phyloP scores from a whole-genome alignment of 2,329 filamentous ascomycete genomes.

The Xylariaceae sp. region DNA sequence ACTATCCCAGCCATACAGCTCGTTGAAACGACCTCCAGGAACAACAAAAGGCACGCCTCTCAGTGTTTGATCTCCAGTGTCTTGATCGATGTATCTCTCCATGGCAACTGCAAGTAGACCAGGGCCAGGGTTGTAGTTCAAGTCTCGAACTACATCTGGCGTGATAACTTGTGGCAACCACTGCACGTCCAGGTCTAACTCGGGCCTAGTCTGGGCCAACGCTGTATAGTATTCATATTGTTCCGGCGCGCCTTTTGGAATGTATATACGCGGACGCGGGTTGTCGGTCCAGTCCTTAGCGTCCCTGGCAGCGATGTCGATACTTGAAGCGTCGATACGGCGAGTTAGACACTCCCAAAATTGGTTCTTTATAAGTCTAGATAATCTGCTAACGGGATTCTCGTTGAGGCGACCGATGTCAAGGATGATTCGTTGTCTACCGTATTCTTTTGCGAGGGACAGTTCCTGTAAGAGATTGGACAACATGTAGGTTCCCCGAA shows the following conservation, averaged over 20 bases:
- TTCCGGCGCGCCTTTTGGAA: conserved; percentile 79
- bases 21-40: conserved; percentile 94
- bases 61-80: conserved; percentile 67
- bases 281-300: conserved; percentile 95
- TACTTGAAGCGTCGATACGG: conserved; percentile 82
- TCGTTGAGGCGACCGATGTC: conserved; percentile 91
- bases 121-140: conserved; percentile 87
- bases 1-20: conserved; percentile 97
- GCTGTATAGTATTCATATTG: conserved; percentile 87
- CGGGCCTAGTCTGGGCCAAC: conserved; percentile 74
- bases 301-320: conserved; percentile 82
- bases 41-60: conserved; percentile 92
- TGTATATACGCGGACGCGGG: conserved; percentile 85
- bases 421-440: conserved; percentile 83
- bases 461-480: conserved; percentile 96
- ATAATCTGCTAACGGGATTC: conserved; percentile 86
- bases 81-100: conserved; percentile 68
- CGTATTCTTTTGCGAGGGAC: conserved; percentile 86
- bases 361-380: conserved; percentile 79
- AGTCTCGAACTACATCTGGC: conserved; percentile 73
- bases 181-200: conserved; percentile 84
- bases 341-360: conserved; percentile 94
- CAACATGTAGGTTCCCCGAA: conserved; percentile 95
- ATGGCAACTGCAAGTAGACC: conserved; percentile 88
- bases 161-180: conserved; percentile 75